Evolutionary conservation across 2,329 filamentous ascomycete genomes (phyloP).

Genomic region (Diaporthe aspalathi): DNA sequence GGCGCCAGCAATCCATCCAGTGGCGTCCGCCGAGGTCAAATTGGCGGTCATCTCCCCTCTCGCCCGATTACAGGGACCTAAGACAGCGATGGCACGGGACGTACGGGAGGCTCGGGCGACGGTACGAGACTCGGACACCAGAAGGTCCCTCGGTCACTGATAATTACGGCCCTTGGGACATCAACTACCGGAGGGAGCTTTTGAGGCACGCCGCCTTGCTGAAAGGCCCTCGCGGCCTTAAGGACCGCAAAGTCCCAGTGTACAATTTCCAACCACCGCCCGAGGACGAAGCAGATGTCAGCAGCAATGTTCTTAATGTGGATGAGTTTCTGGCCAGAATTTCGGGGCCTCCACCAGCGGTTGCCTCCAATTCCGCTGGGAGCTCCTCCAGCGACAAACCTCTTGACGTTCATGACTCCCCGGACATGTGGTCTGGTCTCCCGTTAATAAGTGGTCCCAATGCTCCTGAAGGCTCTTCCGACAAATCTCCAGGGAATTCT

Average conservation of each 20-base stretch:
- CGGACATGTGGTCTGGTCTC: background rate
- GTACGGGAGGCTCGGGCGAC: background rate
- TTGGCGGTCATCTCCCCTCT: constrained; percentile 18
- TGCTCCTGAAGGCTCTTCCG: background rate
- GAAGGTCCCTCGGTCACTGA: background rate
- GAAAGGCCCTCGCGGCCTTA: background rate
- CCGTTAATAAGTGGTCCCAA: too few species aligned
- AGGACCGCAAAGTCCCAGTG: background rate
- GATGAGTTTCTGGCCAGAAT: background rate
- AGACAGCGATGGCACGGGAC: background rate
- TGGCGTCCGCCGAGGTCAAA: background rate
- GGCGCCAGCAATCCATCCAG: background rate
- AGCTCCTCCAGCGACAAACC: background rate
- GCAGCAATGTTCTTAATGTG: background rate
- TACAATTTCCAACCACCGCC: background rate
- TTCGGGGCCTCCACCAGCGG: background rate
- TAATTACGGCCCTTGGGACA: background rate
- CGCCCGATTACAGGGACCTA: background rate
- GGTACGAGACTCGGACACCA: background rate
- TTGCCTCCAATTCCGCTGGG: background rate
- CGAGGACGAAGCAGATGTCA: too few species aligned
- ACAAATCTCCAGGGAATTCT: background rate
- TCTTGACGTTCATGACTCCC: background rate
- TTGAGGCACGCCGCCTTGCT: fast-evolving
- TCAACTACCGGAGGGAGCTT: background rate